Evolutionary conservation across 208 protist species (phyloP).

Genomic region (Phytomonas francai): DNA sequence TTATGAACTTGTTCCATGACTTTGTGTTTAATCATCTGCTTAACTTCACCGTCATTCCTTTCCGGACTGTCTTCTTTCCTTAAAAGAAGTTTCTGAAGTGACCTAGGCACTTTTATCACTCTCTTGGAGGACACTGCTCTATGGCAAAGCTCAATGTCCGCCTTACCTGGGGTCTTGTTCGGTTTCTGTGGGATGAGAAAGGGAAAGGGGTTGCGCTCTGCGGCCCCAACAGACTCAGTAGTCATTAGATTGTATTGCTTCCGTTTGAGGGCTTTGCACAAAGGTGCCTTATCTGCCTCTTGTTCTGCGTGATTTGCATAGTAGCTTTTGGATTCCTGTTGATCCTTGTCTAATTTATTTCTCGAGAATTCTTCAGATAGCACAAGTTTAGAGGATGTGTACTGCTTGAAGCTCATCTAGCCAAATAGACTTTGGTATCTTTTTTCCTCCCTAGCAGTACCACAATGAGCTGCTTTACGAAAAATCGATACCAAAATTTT

Average conservation of each 20-base stretch:
- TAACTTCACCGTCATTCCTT: neutral
- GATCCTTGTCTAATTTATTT: conserved; percentile 4
- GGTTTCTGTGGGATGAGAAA: neutral
- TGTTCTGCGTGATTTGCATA: neutral
- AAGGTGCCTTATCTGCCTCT: neutral
- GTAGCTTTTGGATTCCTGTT: neutral
- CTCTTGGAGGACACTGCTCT: neutral
- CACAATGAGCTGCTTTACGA: neutral
- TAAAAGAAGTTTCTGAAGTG: neutral
- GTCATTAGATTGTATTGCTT: neutral
- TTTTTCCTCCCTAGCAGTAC: neutral
- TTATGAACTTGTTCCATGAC: neutral
- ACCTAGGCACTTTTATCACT: neutral
- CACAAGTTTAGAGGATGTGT: neutral
- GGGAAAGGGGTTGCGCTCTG: neutral
- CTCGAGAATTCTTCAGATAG: conserved; percentile 3
- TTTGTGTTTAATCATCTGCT: neutral
- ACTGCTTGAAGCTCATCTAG: neutral
- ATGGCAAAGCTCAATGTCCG: neutral
- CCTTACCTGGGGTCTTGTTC: neutral
- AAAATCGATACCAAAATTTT: neutral
- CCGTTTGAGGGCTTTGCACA: neutral
- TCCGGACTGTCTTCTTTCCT: neutral
- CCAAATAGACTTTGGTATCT: neutral
- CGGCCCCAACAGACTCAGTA: neutral